These are phyloP conservation scores for Nemania diffusa DNA, from an alignment of 2,329 filamentous ascomycete genomes.

Conservation along the genomic window DNA sequence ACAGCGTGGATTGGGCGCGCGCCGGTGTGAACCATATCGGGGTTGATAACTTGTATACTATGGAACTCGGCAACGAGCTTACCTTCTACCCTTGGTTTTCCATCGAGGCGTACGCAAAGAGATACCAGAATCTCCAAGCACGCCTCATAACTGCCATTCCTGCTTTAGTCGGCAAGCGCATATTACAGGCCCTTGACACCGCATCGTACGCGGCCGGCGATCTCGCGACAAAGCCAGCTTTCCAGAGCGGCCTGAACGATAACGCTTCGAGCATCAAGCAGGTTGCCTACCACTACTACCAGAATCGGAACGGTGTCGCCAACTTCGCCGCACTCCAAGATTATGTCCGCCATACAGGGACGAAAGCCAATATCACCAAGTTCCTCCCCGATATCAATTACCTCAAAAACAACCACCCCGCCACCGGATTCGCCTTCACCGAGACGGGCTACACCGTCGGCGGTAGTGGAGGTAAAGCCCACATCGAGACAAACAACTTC, in stretches of 20 bases:
- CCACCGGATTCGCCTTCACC: constrained; percentile 31
- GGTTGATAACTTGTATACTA: constrained; percentile 26
- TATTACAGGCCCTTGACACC: constrained; percentile 36
- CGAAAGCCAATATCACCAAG: constrained; percentile 26
- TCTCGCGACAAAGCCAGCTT: constrained; percentile 26
- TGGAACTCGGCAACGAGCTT: constrained; percentile 35
- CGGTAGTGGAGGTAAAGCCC: constrained; percentile 6
- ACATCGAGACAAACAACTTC: constrained; percentile 31
- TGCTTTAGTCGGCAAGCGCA: constrained; percentile 22
- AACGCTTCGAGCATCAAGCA: constrained; percentile 35
- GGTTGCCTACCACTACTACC: constrained; percentile 36
- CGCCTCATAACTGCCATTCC: constrained; percentile 27
- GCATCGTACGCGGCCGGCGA: constrained; percentile 17
- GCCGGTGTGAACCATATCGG: constrained; percentile 22
- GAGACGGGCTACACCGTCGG: constrained; percentile 33
- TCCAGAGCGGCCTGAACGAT: constrained; percentile 27
- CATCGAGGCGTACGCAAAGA: constrained; percentile 29
- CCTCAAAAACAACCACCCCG: constrained; percentile 25
- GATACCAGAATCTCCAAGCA: constrained; percentile 26
- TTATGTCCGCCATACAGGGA: constrained; percentile 33
- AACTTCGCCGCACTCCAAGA: constrained; percentile 23
- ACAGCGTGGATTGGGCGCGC: constrained; percentile 29
- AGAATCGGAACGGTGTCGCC: constrained; percentile 25
- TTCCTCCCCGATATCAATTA: constrained; percentile 30
- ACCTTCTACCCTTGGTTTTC: constrained; percentile 34